Conservation (phyloP, 1,284 basidiomycete species). For the Cryptococcus neoformans region DNA sequence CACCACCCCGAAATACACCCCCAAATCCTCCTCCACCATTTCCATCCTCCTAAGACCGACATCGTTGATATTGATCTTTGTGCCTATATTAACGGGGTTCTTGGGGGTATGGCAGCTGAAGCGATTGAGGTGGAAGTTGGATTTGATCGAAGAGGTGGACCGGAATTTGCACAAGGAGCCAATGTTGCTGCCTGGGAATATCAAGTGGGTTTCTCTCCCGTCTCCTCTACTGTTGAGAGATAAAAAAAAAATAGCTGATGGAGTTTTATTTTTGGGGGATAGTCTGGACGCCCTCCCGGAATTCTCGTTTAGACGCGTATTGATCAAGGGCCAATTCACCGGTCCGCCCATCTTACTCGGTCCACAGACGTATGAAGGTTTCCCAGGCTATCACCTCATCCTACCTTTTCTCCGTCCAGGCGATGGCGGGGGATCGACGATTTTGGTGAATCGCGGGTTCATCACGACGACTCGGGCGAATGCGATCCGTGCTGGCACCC, state of each 20-base stretch:
- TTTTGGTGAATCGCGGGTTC: constrained; percentile 91
- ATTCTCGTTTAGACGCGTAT: constrained; percentile 80
- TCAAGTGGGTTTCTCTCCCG: constrained; percentile 66
- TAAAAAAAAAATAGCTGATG: neutral
- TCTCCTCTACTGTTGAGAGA: neutral
- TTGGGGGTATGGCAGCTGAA: constrained; percentile 91
- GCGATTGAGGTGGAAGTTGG: constrained; percentile 91
- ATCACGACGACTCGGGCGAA: constrained; percentile 54
- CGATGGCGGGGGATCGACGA: constrained; percentile 46
- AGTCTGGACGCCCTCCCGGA: constrained; percentile 63
- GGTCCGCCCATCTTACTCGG: constrained; percentile 76
- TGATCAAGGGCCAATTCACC: constrained; percentile 72
- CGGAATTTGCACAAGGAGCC: constrained; percentile 81
- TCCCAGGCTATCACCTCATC: constrained; percentile 75
- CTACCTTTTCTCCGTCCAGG: constrained; percentile 68
- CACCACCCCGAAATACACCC: too few species aligned
- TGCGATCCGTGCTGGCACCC: constrained; percentile 50
- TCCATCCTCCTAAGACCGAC: constrained; percentile 53
- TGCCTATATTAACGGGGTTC: constrained; percentile 87
- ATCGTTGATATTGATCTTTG: constrained; percentile 74
- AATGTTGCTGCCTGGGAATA: constrained; percentile 71
- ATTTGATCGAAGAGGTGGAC: constrained; percentile 90
- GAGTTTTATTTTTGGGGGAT: neutral
- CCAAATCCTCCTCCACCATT: too few species aligned
- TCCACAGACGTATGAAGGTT: constrained; percentile 83